A percentile compares a stretch with the other conserved stretches of the same genome.
phyloP scores from a whole-genome alignment of 371 early-diverging fungal genomes.

The Zancudomyces culisetae region DNA sequence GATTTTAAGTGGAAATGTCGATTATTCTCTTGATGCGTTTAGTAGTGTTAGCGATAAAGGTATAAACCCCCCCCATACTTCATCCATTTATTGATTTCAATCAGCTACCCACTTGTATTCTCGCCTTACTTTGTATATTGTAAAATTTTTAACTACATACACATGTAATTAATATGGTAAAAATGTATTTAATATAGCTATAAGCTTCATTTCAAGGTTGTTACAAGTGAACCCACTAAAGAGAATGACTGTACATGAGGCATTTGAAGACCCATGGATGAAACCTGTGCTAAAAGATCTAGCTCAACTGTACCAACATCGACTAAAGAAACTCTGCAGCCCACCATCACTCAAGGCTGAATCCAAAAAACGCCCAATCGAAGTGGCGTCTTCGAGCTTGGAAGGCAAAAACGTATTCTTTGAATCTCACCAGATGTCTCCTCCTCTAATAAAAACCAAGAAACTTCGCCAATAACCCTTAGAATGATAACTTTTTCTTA shows the following conservation, averaged over 20 bases:
- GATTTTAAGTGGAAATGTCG: constrained; percentile 20
- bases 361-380: no score
- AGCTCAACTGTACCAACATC: neutral
- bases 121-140: neutral
- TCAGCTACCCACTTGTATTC: neutral
- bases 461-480: no score
- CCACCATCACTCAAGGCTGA: no score
- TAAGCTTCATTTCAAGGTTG: constrained; percentile 10
- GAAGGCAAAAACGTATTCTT: no score
- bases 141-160: neutral
- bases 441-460: no score
- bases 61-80: constrained; percentile 7
- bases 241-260: constrained; percentile 18
- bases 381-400: no score
- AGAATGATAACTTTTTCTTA: no score
- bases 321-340: neutral
- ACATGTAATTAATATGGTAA: neutral
- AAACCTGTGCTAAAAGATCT: neutral
- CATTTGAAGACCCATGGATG: constrained; percentile 22
- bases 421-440: no score
- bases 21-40: constrained; percentile 19
- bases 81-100: neutral
- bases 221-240: constrained; percentile 10
- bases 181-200: neutral
- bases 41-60: constrained; percentile 10